Evolutionary conservation across 1,139 yeast genomes (phyloP).

Genomic region (Neolecta irregularis): DNA sequence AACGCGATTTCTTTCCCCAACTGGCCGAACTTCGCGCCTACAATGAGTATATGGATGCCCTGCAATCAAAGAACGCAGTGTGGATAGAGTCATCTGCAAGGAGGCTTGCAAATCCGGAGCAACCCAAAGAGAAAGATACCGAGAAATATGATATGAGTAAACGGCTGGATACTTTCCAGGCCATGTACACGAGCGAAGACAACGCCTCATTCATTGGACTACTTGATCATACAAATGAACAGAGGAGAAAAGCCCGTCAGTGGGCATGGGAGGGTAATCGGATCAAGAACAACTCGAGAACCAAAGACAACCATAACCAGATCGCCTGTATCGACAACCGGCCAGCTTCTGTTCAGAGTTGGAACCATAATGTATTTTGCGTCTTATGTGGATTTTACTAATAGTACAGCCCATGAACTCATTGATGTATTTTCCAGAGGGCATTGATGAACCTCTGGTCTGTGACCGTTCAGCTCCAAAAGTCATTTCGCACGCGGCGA

Average conservation of each 20-base stretch:
- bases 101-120: neutral
- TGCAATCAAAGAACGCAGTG: no score
- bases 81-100: no score
- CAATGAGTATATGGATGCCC: no score
- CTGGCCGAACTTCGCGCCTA: constrained; percentile 13
- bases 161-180: constrained; percentile 19
- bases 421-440: constrained; percentile 18
- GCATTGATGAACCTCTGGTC: constrained; percentile 7
- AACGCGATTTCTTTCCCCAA: constrained; percentile 23
- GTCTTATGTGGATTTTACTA: constrained; percentile 4
- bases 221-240: constrained; percentile 17
- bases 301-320: constrained; percentile 1
- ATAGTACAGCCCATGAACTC: constrained; percentile 16
- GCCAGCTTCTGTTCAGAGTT: constrained; percentile 10
- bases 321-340: constrained; percentile 15
- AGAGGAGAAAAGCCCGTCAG: constrained; percentile 16
- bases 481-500: constrained; percentile 4
- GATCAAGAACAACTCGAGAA: constrained; percentile 9
- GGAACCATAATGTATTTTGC: constrained; percentile 8
- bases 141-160: constrained; percentile 8
- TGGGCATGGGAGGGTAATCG: constrained; percentile 20
- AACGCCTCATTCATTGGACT: constrained; percentile 22
- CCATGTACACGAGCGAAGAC: constrained; percentile 24
- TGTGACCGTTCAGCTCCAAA: neutral
- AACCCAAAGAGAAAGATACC: constrained; percentile 5